Conservation (phyloP, 371 early-diverging fungal genomes). For the Circinella umbellata region DNA sequence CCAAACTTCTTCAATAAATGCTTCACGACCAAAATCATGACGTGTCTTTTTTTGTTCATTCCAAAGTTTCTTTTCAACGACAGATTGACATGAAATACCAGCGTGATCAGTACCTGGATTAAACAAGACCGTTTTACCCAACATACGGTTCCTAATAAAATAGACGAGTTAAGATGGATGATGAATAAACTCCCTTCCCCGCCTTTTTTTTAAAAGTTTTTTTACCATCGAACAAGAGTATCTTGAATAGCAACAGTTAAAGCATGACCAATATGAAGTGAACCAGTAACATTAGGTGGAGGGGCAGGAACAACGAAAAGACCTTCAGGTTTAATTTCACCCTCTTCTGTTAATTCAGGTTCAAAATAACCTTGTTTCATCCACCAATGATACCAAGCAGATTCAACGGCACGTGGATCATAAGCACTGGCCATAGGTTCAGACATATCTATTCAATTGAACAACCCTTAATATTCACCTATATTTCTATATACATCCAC, state of each 20-base stretch:
- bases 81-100: constrained; percentile 98
- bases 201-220: background rate
- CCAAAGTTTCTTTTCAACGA: constrained; percentile 97
- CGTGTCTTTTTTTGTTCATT: constrained; percentile 83
- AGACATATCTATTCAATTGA: constrained; percentile 85
- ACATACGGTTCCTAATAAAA: constrained; percentile 89
- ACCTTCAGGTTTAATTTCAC: constrained; percentile 79
- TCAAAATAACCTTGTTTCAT: constrained; percentile 91
- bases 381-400: constrained; percentile 97
- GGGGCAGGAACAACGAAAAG: constrained; percentile 95
- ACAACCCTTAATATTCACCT: no score
- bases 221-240: constrained; percentile 91
- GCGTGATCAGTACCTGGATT: constrained; percentile 99
- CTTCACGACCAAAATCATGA: constrained; percentile 95
- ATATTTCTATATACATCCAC: no score
- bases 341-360: constrained; percentile 81
- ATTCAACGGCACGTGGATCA: constrained; percentile 93
- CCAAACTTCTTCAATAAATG: constrained; percentile 92
- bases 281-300: constrained; percentile 99
- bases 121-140: constrained; percentile 94
- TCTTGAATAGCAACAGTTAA: constrained; percentile 98
- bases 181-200: no score
- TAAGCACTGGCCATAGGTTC: constrained; percentile 86
- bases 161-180: no score
- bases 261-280: constrained; percentile 99